These are phyloP conservation scores for Limnanthes douglasii DNA, from an alignment of 345 rosid genomes.

Conservation along the genomic window DNA sequence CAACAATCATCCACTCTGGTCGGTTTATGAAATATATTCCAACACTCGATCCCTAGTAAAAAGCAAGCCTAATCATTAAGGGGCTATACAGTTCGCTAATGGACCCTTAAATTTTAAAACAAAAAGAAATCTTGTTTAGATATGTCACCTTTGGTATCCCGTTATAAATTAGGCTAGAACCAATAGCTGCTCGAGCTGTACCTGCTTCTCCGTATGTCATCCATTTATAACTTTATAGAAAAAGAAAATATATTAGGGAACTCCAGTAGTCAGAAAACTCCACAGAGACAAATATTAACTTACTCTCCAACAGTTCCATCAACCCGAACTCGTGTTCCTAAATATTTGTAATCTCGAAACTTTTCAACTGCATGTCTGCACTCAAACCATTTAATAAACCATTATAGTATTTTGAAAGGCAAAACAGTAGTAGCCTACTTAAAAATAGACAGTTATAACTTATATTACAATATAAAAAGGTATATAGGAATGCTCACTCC, in stretches of 20 bases:
- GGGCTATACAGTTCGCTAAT: too few relatives aligned
- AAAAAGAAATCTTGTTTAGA: background rate
- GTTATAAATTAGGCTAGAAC: slow-evolving; percentile 63
- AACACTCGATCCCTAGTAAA: slow-evolving; percentile 55
- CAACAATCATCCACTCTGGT: slow-evolving; percentile 90
- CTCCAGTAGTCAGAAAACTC: slow-evolving; percentile 3
- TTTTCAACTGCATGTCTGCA: slow-evolving; percentile 58
- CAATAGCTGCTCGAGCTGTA: slow-evolving; percentile 70
- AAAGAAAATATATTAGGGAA: slow-evolving; percentile 4
- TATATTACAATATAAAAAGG: slow-evolving; percentile 4
- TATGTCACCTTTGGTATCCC: slow-evolving; percentile 46
- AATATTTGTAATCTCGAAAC: slow-evolving; percentile 68
- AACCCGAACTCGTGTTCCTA: slow-evolving; percentile 70
- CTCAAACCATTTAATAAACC: slow-evolving; percentile 7
- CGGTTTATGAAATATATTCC: slow-evolving; percentile 91
- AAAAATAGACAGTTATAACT: background rate
- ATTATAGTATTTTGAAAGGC: background rate
- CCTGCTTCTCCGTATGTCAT: slow-evolving; percentile 94
- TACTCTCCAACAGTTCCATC: slow-evolving; percentile 98
- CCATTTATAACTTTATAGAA: slow-evolving; percentile 66
- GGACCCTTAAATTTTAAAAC: background rate
- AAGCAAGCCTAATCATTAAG: background rate
- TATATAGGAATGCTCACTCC: slow-evolving; percentile 32
- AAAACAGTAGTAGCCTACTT: background rate
- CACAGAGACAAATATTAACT: slow-evolving; percentile 14